Conservation (phyloP, 768 basidiomycete genomes). For the Saitozyma sp. region DNA sequence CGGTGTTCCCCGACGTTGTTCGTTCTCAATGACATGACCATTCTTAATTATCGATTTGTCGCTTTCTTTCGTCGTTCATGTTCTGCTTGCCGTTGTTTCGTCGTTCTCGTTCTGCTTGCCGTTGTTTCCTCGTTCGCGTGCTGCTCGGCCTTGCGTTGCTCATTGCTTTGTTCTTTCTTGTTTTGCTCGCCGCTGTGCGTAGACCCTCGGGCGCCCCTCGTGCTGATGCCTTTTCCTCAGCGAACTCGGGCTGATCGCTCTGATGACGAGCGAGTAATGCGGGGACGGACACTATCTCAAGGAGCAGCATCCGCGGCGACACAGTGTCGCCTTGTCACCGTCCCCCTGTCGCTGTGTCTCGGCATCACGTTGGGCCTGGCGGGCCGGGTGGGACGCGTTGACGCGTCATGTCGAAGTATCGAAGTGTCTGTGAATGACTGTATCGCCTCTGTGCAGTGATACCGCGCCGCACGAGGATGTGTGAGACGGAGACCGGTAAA, state of each 20-base stretch:
- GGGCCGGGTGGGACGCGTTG: neutral
- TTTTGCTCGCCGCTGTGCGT: neutral
- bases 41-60: too few relatives aligned
- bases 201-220: neutral
- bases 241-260: constrained; percentile 49
- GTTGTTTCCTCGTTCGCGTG: too few relatives aligned
- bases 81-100: too few relatives aligned
- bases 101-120: too few relatives aligned
- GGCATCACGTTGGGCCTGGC: neutral
- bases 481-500: too few relatives aligned
- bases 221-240: constrained; percentile 13
- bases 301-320: neutral
- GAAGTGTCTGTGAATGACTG: neutral
- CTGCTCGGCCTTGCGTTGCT: too few relatives aligned
- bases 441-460: too few relatives aligned
- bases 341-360: neutral
- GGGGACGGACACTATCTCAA: neutral
- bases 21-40: neutral
- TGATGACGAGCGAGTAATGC: constrained; percentile 26
- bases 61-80: too few relatives aligned
- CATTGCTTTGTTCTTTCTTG: too few relatives aligned
- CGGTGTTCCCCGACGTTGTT: neutral
- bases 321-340: neutral
- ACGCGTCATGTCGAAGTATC: neutral
- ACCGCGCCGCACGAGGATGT: too few relatives aligned